A percentile compares a stretch with the other conserved stretches of the same genome.
phyloP scores from a whole-genome alignment of 148 eudicot species.

The Dysphania ambrosioides region DNA sequence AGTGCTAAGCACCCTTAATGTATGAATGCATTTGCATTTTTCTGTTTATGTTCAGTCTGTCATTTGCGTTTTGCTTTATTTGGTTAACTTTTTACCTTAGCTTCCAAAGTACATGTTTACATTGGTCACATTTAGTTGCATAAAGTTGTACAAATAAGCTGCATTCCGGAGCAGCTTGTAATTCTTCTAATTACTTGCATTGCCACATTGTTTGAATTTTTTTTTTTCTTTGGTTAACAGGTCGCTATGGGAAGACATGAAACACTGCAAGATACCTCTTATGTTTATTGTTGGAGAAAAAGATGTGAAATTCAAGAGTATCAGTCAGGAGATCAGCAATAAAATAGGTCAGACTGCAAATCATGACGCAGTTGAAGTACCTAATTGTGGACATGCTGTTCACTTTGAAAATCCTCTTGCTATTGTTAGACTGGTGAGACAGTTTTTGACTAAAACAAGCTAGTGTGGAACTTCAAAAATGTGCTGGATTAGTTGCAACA shows the following conservation, averaged over 20 bases:
- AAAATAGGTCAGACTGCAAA: conserved; percentile 28
- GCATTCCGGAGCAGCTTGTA: background rate
- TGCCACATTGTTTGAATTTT: background rate
- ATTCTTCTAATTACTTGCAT: background rate
- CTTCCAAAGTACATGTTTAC: background rate
- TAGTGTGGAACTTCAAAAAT: background rate
- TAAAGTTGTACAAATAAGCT: background rate
- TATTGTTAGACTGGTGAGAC: conserved; percentile 48
- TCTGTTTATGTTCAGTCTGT: background rate
- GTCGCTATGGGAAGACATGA: conserved; percentile 83
- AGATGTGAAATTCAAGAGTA: conserved; percentile 65
- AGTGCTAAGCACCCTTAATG: background rate
- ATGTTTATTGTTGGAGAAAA: conserved; percentile 67
- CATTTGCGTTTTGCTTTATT: background rate
- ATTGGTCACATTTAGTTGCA: background rate
- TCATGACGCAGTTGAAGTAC: conserved; percentile 48
- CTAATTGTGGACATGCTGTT: conserved; percentile 80
- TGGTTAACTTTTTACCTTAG: background rate
- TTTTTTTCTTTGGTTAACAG: conserved; percentile 32
- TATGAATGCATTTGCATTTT: background rate
- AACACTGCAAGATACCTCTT: conserved; percentile 51
- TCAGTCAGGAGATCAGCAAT: conserved; percentile 45
- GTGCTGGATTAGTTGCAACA: background rate
- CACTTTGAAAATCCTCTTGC: conserved; percentile 88
- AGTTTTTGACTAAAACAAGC: conserved; percentile 39